phyloP scores from a whole-genome alignment of 2,329 filamentous ascomycete species.

The Aspergillus costaricaensis region DNA sequence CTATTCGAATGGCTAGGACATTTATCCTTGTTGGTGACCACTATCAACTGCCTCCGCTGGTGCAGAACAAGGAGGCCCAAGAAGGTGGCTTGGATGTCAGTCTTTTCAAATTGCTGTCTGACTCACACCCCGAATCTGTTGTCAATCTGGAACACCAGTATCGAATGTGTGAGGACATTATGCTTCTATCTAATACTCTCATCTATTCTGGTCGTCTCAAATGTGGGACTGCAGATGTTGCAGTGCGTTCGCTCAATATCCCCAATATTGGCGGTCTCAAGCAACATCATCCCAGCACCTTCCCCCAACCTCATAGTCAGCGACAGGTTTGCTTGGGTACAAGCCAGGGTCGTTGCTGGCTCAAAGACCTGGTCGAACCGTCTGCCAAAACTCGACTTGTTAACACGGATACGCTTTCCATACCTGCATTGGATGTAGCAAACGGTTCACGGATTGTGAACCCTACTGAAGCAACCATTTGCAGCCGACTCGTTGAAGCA shows the following conservation, averaged over 20 bases:
- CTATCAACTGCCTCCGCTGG: slow-evolving; percentile 90
- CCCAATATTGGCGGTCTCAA: slow-evolving; percentile 65
- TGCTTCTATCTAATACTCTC: slow-evolving; percentile 87
- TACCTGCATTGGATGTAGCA: slow-evolving; percentile 61
- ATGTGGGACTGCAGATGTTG: slow-evolving; percentile 79
- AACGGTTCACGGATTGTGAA: slow-evolving; percentile 89
- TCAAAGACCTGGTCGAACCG: slow-evolving; percentile 70
- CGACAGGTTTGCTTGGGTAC: slow-evolving; percentile 59
- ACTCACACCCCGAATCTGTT: slow-evolving; percentile 81
- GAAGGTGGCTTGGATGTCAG: slow-evolving; percentile 87
- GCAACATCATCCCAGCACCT: slow-evolving; percentile 54
- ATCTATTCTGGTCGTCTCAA: slow-evolving; percentile 91
- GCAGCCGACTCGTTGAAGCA: slow-evolving; percentile 76
- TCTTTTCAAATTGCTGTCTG: slow-evolving; percentile 90
- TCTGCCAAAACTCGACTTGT: slow-evolving; percentile 77
- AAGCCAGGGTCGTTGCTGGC: slow-evolving; percentile 65
- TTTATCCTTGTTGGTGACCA: slow-evolving; percentile 97
- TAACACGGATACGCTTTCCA: slow-evolving; percentile 77
- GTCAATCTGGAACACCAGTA: slow-evolving; percentile 95
- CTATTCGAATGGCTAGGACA: slow-evolving; percentile 86
- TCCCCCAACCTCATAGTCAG: slow-evolving; percentile 22
- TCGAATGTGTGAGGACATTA: slow-evolving; percentile 96
- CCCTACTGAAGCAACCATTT: slow-evolving; percentile 74
- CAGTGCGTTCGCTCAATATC: slow-evolving; percentile 67
- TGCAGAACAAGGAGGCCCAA: slow-evolving; percentile 86